Conservation (phyloP, 163 green algal species). For the Prototheca cutis region DNA sequence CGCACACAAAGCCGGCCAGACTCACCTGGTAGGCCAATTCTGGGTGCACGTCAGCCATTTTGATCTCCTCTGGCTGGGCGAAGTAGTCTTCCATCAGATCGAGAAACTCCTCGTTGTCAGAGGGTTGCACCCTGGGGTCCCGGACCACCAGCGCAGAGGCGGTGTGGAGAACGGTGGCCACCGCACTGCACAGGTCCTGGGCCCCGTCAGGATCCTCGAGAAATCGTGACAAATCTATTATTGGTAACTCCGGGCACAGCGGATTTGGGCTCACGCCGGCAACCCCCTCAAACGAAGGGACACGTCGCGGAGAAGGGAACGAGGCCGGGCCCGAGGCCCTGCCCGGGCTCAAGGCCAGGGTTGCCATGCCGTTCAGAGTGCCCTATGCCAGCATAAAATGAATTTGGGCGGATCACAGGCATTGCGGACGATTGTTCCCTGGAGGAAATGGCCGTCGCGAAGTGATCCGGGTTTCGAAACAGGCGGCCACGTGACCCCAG, state of each 20-base stretch:
- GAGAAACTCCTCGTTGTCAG: conserved; percentile 65
- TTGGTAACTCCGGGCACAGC: conserved; percentile 18
- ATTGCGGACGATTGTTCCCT: too few species aligned
- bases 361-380: too few species aligned
- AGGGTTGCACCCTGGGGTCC: conserved; percentile 21
- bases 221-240: conserved; percentile 26
- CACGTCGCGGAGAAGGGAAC: too few species aligned
- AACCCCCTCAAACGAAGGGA: too few species aligned
- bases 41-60: conserved; percentile 52
- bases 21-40: conserved; percentile 74
- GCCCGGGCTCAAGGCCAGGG: too few species aligned
- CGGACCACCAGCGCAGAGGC: conserved; percentile 29
- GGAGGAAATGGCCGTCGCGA: too few species aligned
- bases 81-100: conserved; percentile 87
- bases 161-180: conserved; percentile 21
- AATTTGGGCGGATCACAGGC: too few species aligned
- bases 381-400: too few species aligned
- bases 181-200: conserved; percentile 6
- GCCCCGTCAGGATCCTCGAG: background rate
- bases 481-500: too few species aligned
- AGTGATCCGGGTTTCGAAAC: too few species aligned
- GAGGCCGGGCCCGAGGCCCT: too few species aligned
- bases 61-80: conserved; percentile 36
- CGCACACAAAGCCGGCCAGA: background rate
- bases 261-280: conserved; percentile 16